Percentiles rank a stretch among this genome's conserved stretches.
Evolutionary conservation across 352 stramenopile species (phyloP).

Genomic region (Phytophthora tentaculata): DNA sequence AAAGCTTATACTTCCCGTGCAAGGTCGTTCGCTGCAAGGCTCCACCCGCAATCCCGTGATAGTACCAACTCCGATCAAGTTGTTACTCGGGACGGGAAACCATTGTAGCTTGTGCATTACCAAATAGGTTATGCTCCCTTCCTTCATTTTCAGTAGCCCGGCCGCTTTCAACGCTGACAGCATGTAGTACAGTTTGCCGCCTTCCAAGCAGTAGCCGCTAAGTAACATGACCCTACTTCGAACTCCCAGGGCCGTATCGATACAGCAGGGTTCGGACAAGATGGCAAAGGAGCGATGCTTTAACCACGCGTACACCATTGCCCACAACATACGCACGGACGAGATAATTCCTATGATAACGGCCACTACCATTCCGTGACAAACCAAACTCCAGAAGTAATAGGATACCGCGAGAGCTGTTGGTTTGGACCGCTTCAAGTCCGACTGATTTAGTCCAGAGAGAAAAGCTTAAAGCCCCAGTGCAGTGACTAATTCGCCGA

Average conservation of each 20-base stretch:
- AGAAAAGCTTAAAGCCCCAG: constrained; percentile 20
- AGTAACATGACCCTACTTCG: constrained; percentile 16
- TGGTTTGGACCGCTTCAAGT: constrained; percentile 16
- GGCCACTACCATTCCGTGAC: constrained; percentile 14
- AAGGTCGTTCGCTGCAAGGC: constrained; percentile 18
- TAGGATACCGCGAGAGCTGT: constrained; percentile 23
- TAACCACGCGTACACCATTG: constrained; percentile 6
- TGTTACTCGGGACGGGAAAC: constrained; percentile 14
- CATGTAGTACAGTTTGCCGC: constrained; percentile 25
- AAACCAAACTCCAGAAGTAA: constrained; percentile 24
- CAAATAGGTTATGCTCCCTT: constrained; percentile 22
- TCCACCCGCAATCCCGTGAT: constrained; percentile 12
- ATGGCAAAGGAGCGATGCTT: constrained; percentile 9
- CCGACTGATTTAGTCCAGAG: constrained; percentile 16
- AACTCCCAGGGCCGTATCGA: constrained; percentile 21
- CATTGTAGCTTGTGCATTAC: constrained; percentile 19
- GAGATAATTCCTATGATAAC: constrained; percentile 19
- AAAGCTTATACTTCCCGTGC: constrained; percentile 17
- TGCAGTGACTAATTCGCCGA: constrained; percentile 4
- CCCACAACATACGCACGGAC: neutral
- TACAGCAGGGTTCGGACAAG: constrained; percentile 21
- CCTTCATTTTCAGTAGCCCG: constrained; percentile 24
- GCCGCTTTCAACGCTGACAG: constrained; percentile 17
- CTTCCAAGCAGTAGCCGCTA: constrained; percentile 14
- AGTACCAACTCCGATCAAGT: constrained; percentile 17